These are phyloP conservation scores for Capsicum chinense DNA, from an alignment of 257 asterid species.

Conservation along the genomic window DNA sequence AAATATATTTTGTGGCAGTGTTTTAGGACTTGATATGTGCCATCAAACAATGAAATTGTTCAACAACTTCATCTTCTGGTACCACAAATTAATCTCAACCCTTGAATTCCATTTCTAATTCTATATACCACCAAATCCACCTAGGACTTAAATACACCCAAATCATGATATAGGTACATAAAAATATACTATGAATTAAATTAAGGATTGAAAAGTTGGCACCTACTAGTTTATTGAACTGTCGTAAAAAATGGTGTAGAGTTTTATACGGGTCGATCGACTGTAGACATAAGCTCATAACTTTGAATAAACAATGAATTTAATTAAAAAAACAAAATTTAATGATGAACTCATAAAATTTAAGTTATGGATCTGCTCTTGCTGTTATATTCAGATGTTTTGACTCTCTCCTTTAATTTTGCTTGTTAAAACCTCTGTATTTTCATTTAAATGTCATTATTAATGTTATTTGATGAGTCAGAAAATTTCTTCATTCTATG, in stretches of 20 bases:
- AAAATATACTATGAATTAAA: neutral
- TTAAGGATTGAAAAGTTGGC: neutral
- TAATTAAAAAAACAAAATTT: too few species aligned
- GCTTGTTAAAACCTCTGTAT: neutral
- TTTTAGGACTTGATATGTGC: too few species aligned
- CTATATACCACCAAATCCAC: conserved; percentile 18
- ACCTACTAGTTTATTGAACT: neutral
- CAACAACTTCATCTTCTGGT: conserved; percentile 18
- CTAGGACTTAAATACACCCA: neutral
- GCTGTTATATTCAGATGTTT: neutral
- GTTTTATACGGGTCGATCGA: too few species aligned
- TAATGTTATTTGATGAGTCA: neutral
- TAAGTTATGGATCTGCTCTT: too few species aligned
- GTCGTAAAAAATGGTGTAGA: too few species aligned
- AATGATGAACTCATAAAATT: too few species aligned
- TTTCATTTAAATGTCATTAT: neutral
- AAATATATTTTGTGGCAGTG: too few species aligned
- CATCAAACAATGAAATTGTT: conserved; percentile 22
- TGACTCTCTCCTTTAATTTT: neutral
- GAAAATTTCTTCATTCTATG: neutral
- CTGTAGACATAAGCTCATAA: neutral
- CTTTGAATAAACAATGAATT: neutral
- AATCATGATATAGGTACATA: conserved; percentile 12
- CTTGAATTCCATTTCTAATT: neutral
- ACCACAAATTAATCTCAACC: conserved; percentile 14